A percentile compares a stretch with the other conserved stretches of the same genome.
Conservation (phyloP, 371 early-diverging fungal genomes). For the Rhizopus stolonifer region DNA sequence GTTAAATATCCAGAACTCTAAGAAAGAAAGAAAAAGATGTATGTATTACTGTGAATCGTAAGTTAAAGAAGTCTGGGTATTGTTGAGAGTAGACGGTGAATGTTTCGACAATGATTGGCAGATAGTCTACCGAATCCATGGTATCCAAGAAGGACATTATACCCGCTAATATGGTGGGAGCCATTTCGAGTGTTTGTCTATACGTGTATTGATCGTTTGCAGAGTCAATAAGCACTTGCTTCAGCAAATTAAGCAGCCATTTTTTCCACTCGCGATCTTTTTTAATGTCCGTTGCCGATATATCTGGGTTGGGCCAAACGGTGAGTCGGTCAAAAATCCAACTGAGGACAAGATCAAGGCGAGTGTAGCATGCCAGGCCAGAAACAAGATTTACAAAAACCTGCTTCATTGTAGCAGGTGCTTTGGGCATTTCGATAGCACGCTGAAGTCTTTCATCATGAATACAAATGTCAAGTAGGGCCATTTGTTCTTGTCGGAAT, state of each 20-base stretch:
- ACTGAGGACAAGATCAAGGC: conserved; percentile 34
- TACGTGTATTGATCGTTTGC: conserved; percentile 19
- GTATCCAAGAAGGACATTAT: conserved; percentile 41
- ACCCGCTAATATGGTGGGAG: conserved; percentile 25
- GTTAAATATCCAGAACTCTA: background rate
- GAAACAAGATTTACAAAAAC: conserved; percentile 22
- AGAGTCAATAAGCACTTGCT: conserved; percentile 19
- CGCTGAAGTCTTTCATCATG: conserved; percentile 27
- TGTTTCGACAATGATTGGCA: conserved; percentile 29
- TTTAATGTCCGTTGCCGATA: conserved; percentile 1
- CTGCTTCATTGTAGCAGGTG: conserved; percentile 19
- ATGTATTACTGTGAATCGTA: conserved; percentile 33
- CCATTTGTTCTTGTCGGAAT: conserved; percentile 37
- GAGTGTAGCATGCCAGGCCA: conserved; percentile 31
- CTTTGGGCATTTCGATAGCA: conserved; percentile 31
- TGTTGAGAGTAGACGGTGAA: conserved; percentile 24
- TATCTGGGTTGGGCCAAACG: conserved; percentile 8
- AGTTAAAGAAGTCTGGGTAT: conserved; percentile 29
- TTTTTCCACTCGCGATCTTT: conserved; percentile 28
- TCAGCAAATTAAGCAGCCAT: conserved; percentile 23
- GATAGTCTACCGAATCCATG: conserved; percentile 37
- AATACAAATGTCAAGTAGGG: conserved; percentile 36
- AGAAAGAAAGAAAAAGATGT: background rate
- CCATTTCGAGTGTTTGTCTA: conserved; percentile 25
- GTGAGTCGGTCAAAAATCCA: conserved; percentile 28